phyloP scores from a whole-genome alignment of 805 yeast species.

The Grigorovia yakushimaensis region DNA sequence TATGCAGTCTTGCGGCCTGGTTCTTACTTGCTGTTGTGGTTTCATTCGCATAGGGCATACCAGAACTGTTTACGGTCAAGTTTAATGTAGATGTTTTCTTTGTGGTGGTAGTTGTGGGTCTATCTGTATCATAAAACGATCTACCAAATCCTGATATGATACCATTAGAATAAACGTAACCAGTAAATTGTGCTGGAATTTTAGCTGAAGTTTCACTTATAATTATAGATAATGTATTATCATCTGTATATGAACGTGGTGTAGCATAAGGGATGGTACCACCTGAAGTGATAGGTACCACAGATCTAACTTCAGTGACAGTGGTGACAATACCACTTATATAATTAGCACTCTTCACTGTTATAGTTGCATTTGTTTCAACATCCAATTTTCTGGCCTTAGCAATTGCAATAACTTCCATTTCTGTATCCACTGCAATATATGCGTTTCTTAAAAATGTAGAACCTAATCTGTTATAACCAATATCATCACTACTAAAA shows the following conservation, averaged over 20 bases:
- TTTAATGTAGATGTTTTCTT: slow-evolving; percentile 2
- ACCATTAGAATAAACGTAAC: slow-evolving; percentile 25
- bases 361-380: background rate
- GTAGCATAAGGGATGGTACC: slow-evolving; percentile 46
- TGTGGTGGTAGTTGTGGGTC: slow-evolving; percentile 10
- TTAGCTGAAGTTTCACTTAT: slow-evolving; percentile 8
- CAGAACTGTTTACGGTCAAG: background rate
- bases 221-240: background rate
- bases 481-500: slow-evolving; percentile 38
- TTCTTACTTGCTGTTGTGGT: background rate
- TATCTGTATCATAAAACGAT: slow-evolving; percentile 24
- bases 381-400: slow-evolving; percentile 25
- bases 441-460: slow-evolving; percentile 45
- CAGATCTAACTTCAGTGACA: background rate
- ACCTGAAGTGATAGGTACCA: slow-evolving; percentile 26
- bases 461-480: slow-evolving; percentile 49
- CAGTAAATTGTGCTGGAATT: slow-evolving; percentile 24
- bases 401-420: slow-evolving; percentile 46
- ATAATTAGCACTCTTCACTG: background rate
- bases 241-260: slow-evolving; percentile 19
- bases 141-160: slow-evolving; percentile 23
- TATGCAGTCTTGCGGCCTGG: background rate
- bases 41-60: background rate
- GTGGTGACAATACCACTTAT: background rate
- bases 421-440: slow-evolving; percentile 57